phyloP scores from a whole-genome alignment of 164 flowering plant genomes.

The Magnolia kwangsiensis region DNA sequence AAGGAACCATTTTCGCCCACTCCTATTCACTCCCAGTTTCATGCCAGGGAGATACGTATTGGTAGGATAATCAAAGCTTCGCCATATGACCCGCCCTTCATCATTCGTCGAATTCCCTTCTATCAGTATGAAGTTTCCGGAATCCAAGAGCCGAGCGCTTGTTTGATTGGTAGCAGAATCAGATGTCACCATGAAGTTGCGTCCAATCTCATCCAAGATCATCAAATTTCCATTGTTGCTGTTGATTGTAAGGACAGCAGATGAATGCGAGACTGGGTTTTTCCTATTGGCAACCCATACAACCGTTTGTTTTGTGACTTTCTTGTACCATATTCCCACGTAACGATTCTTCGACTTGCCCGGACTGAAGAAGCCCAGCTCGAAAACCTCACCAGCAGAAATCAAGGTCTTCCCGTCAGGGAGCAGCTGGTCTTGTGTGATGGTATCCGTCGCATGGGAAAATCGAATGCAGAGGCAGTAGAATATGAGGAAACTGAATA shows the following conservation, averaged over 20 bases:
- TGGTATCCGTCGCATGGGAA: too few species aligned
- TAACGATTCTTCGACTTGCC: conserved; percentile 4
- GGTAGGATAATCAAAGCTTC: too few species aligned
- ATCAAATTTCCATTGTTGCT: conserved; percentile 15
- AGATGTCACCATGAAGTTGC: neutral
- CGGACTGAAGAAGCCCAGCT: too few species aligned
- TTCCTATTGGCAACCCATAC: conserved; percentile 53
- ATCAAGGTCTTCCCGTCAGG: too few species aligned
- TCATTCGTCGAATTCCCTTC: neutral
- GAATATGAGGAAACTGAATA: neutral
- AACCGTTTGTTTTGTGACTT: conserved; percentile 5
- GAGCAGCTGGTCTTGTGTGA: too few species aligned
- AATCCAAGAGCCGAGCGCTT: conserved; percentile 18
- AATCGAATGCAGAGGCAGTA: too few species aligned
- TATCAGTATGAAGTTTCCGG: conserved; percentile 24
- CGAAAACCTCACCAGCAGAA: too few species aligned
- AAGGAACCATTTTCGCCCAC: too few species aligned
- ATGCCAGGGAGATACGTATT: too few species aligned
- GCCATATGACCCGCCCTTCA: neutral
- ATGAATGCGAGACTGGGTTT: conserved; percentile 17
- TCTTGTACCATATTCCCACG: conserved; percentile 39
- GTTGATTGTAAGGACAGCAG: conserved; percentile 13
- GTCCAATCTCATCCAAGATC: conserved; percentile 14
- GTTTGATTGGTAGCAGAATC: neutral
- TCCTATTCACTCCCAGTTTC: too few species aligned